Evolutionary conservation across 768 basidiomycete species (phyloP), one percentile per base, ranked within the genome.

Genomic region (Zangia roseola): DNA sequence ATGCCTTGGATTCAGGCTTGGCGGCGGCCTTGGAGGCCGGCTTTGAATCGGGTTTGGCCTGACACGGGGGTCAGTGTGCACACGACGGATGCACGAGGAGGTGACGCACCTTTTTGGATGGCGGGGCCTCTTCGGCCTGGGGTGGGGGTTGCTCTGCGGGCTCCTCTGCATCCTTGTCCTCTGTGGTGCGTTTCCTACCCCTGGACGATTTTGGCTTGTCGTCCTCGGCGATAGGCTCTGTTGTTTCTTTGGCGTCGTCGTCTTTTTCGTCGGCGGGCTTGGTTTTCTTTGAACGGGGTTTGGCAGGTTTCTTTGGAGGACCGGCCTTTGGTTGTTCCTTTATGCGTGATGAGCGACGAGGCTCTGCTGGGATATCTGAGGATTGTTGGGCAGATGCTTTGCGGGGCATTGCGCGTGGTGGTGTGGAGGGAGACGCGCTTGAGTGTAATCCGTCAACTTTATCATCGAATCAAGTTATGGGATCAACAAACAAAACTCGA

Each of bases 281-380:
- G 39, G 41, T 59, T 58, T 77, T 77, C 66, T 69, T 74, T 35
- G 74, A 69, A 57, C 82, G 75, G 40, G 85, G 82, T 70, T 87
- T 88, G 6, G 81, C 74, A 38, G 79, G 69, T 65, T 83, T 87
- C 78, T 84, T 86, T 31, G 65, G 63, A 6, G 65, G 35, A 23
- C 70, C 82, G 2, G 70, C 63, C 65, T 83, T 86, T 45, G 83
- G 84, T 50, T 79, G 76, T 23, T 83, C 84, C 67, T 88, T 88
- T 71, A 89, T 87, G 59, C 86, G 83, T 26, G 78, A 69, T 8
- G 86, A 88, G 69, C 86, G 86, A 66, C 86, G 85, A 31, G 86
- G 86, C 36, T 75, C 74, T 37, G 71, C 69, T 16, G 30, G 37
- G 1, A 52, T 25, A 21, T 72, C 69, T 43, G 72, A 64, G 20